Evolutionary conservation across 768 basidiomycete genomes (phyloP), one percentile per base, ranked within the genome.

Genomic region (Galerina sulciceps): DNA sequence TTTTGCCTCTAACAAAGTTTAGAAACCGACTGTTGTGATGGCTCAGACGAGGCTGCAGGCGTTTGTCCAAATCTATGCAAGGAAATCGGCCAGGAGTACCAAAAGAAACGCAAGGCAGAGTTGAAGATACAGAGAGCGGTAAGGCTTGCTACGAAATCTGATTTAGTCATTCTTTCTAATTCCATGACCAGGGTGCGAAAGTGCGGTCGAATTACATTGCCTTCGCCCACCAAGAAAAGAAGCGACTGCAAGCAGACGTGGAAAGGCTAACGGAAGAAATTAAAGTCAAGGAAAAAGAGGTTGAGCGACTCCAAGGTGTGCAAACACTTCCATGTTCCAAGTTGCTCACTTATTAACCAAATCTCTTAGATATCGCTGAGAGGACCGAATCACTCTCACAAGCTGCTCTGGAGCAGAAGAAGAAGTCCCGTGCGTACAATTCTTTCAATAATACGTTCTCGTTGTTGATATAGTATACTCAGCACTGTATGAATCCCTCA

Each of bases 21-120:
- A 97, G 96, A 99, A 71, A 81, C 84, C 0, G 85, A 93, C 69
- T 99, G 96, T 67, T 99, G 96, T 68, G 96, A 99, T 65, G 96
- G 96, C 11, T 94, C 94, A 0, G 96, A 99, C 73, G 97, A 99
- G 75, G 82, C 79, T 22, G 73, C 84, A 10, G 94, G 94, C 15
- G 79, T 89, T 14, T 99, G 97, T 71, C 74, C 81, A 36, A 87
- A 97, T 71, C 76, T 75, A 2, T 99, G 97, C 71, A 79, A 81
- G 46, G 85, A 89, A 67, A 80, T 91, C 43, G 94, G 95, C 1
- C 83, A 85, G 57, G 84, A 67, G 34, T 85, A 91, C 72, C 78
- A 87, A 63, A 85, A 83, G 73, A 82, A 85, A 69, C 75, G 77
- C 31, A 90, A 89, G 40, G 91, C 84, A n/a, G 88, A 91, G 67